Evolutionary conservation across 768 basidiomycete species (phyloP).

Genomic region (Clavulina sp.): DNA sequence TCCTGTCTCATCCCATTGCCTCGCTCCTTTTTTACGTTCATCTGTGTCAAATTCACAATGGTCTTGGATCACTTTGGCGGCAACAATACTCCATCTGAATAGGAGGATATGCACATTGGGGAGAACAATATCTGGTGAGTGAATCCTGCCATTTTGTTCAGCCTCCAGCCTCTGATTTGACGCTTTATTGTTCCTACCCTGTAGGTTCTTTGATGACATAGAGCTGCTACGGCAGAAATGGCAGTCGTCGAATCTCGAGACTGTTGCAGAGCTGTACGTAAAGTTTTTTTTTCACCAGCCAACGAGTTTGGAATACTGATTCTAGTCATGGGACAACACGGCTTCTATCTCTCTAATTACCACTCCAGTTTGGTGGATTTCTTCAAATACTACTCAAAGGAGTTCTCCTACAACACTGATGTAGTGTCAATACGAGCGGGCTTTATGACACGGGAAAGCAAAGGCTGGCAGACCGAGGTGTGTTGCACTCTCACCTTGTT

Average conservation of each 20-base stretch:
- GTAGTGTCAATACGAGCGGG: conserved; percentile 86
- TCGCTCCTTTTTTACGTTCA: too few relatives aligned
- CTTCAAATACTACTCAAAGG: conserved; percentile 89
- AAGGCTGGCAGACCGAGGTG: conserved; percentile 92
- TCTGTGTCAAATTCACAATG: too few relatives aligned
- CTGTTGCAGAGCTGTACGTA: conserved; percentile 81
- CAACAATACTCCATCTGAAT: conserved; percentile 1
- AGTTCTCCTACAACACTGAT: conserved; percentile 80
- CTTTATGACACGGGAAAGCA: conserved; percentile 71
- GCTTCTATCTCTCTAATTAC: background rate
- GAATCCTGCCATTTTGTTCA: background rate
- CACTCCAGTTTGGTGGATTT: conserved; percentile 79
- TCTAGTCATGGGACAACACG: background rate
- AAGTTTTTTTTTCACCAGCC: too few relatives aligned
- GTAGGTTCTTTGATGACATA: conserved; percentile 96
- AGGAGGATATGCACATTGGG: conserved; percentile 69
- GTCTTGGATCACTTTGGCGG: conserved; percentile 9
- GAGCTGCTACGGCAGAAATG: conserved; percentile 81
- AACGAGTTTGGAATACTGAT: too few relatives aligned
- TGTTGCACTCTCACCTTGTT: conserved; percentile 15
- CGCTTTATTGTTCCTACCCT: conserved; percentile 10
- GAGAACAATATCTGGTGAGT: conserved; percentile 67
- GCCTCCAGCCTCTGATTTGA: background rate
- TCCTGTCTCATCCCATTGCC: too few relatives aligned
- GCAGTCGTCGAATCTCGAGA: conserved; percentile 86